Conservation (phyloP, 208 protist genomes). For the Leishmania guyanensis region DNA sequence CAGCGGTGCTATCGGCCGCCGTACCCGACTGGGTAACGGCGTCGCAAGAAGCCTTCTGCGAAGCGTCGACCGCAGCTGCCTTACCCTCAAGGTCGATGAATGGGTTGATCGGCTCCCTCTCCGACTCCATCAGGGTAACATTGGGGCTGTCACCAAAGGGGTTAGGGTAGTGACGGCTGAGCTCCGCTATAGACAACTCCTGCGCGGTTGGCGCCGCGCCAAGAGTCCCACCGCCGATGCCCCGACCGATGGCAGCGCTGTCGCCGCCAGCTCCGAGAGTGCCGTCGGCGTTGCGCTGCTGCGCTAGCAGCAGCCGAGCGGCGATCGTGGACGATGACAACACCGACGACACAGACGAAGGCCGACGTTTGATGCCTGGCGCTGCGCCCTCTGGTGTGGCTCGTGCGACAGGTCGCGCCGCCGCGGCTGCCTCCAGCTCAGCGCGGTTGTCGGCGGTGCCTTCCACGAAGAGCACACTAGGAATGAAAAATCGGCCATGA, state of each 20-base stretch:
- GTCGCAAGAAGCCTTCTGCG: too few species aligned
- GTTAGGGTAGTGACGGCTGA: slow-evolving; percentile 79
- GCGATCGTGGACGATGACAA: not conserved
- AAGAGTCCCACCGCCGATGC: slow-evolving; percentile 2
- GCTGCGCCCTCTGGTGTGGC: slow-evolving; percentile 80
- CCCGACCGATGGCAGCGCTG: not conserved
- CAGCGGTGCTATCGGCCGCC: not conserved
- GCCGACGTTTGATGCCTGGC: slow-evolving; percentile 60
- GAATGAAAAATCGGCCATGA: slow-evolving; percentile 42
- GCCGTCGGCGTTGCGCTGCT: slow-evolving; percentile 14
- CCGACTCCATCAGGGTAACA: slow-evolving; percentile 55
- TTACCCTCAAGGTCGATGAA: slow-evolving; percentile 63
- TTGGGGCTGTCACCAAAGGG: slow-evolving; percentile 80
- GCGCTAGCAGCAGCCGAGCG: not conserved
- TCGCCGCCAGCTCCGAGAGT: not conserved
- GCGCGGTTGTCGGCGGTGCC: slow-evolving; percentile 57
- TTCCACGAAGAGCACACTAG: slow-evolving; percentile 43
- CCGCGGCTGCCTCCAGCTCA: slow-evolving; percentile 38
- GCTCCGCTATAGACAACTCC: slow-evolving; percentile 56
- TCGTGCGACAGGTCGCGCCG: slow-evolving; percentile 29
- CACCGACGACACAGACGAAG: not conserved
- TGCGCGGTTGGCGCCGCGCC: slow-evolving; percentile 14
- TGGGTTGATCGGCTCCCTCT: slow-evolving; percentile 82
- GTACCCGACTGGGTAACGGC: not conserved
- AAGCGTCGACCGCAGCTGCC: slow-evolving; percentile 2